Evolutionary conservation across 345 rosid species (phyloP), one percentile per base, ranked within the genome.

Genomic region (Cochlearia excelsa): DNA sequence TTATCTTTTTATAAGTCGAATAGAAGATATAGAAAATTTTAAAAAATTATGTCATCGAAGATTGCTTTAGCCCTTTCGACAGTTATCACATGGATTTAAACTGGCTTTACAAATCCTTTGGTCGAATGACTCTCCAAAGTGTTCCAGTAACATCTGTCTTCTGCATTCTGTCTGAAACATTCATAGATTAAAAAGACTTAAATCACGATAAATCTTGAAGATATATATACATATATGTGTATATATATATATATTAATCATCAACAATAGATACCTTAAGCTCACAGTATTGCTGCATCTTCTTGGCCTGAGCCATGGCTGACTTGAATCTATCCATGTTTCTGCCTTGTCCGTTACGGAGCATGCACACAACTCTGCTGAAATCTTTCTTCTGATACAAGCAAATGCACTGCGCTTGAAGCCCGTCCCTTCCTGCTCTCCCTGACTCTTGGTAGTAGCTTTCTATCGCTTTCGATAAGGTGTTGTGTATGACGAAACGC

Each of bases 371-470:
- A 4, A 93, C 82, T 65, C 90, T 77, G 69, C 99, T 84, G 70
- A 93, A 93, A 71, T 93, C 99, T 81, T 86, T 93, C 82, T 86
- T 89, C 78, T 78, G 94, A 77, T 82, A 93, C 34, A 89, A 73
- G 64, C 79, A 87, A 73, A 81, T 78, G 76, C 94, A 82, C 34
- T 59, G 76, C 40, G 94, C 80, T 41, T 81, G 84, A 63, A 72
- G 74, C 70, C 79, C 83, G 64, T 92, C 98, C 61, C 98, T 82
- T 40, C 83, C 91, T 30, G 97, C 97, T 72, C 98, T 84, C 52
- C 98, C 94, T 34, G 91, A 86, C 72, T 92, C 98, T 79, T 88
- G 97, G 66, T 92, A 92, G 47, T 92, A 92, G 77, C 97, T 92
- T 73, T 92, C 94, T 9, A 86, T 69, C 50, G 97, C 86, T 78